Percentiles rank a stretch among this genome's conserved stretches.
phyloP scores from a whole-genome alignment of 768 basidiomycete genomes.

The Gymnopilus dilepis region DNA sequence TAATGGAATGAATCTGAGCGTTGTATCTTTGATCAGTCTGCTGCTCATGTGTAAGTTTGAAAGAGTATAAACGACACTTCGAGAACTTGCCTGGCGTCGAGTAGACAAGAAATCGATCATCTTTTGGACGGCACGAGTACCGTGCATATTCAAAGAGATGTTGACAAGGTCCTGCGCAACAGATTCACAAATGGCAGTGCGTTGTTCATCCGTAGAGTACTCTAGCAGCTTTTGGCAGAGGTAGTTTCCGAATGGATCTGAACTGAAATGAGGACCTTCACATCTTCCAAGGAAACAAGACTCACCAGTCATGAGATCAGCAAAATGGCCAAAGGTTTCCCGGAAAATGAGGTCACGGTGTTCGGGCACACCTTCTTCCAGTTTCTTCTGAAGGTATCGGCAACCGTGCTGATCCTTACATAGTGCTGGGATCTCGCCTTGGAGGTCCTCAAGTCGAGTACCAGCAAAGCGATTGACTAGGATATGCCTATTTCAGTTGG shows the following conservation, averaged over 20 bases:
- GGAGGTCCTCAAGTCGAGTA: constrained; percentile 92
- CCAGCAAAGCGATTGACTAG: constrained; percentile 96
- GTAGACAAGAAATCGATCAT: constrained; percentile 99
- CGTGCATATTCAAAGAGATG: constrained; percentile 99
- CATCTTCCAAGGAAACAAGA: constrained; percentile 7
- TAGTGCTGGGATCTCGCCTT: constrained; percentile 90
- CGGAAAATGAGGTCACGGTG: constrained; percentile 99
- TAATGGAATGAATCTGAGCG: constrained; percentile 94
- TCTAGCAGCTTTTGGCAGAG: constrained; percentile 98
- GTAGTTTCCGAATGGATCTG: constrained; percentile 99
- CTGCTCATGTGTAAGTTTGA: constrained; percentile 56
- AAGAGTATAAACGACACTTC: constrained; percentile 37
- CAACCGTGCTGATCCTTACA: constrained; percentile 99
- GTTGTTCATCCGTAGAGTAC: constrained; percentile 96
- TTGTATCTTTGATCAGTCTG: constrained; percentile 86
- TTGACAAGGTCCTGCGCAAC: constrained; percentile 97
- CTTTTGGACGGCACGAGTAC: constrained; percentile 98
- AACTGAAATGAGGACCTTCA: constrained; percentile 9
- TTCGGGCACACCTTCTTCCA: constrained; percentile 94
- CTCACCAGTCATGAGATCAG: constrained; percentile 96
- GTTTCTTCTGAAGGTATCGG: constrained; percentile 97
- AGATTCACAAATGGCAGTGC: constrained; percentile 95
- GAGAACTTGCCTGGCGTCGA: constrained; percentile 80
- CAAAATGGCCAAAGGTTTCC: constrained; percentile 97
- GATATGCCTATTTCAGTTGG: constrained; percentile 13